Evolutionary conservation across 495 filamentous ascomycete species (phyloP).

Genomic region (Delitschia confertaspora): DNA sequence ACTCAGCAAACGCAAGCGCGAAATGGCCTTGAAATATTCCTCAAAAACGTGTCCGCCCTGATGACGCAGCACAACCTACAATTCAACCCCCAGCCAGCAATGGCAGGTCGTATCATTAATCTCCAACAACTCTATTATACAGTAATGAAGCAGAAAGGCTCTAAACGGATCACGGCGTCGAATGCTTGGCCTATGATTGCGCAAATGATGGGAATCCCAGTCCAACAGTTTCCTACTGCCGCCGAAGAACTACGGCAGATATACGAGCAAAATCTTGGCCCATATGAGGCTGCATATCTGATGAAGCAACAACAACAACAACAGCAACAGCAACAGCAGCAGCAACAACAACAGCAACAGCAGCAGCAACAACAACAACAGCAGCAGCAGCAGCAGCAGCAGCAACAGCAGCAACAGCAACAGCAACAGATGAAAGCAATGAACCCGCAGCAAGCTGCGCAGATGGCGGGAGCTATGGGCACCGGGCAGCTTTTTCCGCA

Average conservation of each 20-base stretch:
- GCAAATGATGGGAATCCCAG: conserved; percentile 55
- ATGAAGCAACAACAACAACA: conserved; percentile 5
- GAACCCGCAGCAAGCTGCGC: conserved; percentile 27
- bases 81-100: conserved; percentile 58
- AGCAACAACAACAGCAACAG: too few species aligned
- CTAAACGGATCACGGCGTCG: conserved; percentile 55
- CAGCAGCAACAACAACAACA: too few species aligned
- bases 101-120: conserved; percentile 61
- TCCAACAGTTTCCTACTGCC: conserved; percentile 54
- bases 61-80: conserved; percentile 61
- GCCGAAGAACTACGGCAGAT: conserved; percentile 58
- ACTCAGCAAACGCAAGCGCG: conserved; percentile 15
- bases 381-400: too few species aligned
- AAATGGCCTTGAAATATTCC: conserved; percentile 57
- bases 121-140: conserved; percentile 65
- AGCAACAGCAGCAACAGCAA: too few species aligned
- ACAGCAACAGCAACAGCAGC: conserved; percentile 45
- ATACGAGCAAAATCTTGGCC: conserved; percentile 62
- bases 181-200: conserved; percentile 68
- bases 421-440: conserved; percentile 4
- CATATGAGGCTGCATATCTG: conserved; percentile 49
- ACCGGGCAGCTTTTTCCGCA: conserved; percentile 26
- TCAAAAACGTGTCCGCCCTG: conserved; percentile 62
- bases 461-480: conserved; percentile 36
- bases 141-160: conserved; percentile 71